Conservation (phyloP, 371 early-diverging fungal genomes). For the Rhizomucor pusillus region DNA sequence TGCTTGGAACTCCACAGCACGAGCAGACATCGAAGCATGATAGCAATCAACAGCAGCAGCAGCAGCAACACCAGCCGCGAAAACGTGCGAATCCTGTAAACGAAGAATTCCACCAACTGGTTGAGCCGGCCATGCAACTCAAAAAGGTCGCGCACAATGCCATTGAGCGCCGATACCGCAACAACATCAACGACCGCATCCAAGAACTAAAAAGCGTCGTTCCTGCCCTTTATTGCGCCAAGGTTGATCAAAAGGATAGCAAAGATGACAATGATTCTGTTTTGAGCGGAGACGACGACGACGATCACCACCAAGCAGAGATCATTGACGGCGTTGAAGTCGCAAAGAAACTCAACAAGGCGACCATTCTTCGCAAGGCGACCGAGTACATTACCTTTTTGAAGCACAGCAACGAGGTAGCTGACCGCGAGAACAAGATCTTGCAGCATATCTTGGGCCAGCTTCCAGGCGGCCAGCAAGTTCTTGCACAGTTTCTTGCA, state of each 20-base stretch:
- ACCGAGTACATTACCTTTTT: slow-evolving; percentile 86
- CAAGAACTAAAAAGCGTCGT: slow-evolving; percentile 80
- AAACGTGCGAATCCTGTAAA: not conserved
- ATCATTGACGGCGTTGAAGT: slow-evolving; percentile 66
- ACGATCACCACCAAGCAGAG: slow-evolving; percentile 57
- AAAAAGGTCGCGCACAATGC: slow-evolving; percentile 93
- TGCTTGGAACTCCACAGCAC: too few relatives aligned
- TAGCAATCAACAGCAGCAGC: slow-evolving; percentile 19
- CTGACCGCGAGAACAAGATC: slow-evolving; percentile 49
- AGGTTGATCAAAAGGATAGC: slow-evolving; percentile 50
- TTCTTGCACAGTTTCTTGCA: slow-evolving; percentile 27
- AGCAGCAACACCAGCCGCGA: slow-evolving; percentile 18
- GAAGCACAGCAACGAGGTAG: slow-evolving; percentile 49
- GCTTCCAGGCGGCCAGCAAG: slow-evolving; percentile 57
- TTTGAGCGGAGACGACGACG: slow-evolving; percentile 40
- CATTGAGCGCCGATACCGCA: slow-evolving; percentile 92
- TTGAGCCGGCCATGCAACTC: slow-evolving; percentile 36
- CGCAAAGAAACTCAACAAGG: slow-evolving; percentile 86
- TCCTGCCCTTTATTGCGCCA: slow-evolving; percentile 75
- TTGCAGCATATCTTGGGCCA: slow-evolving; percentile 50
- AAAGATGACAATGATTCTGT: slow-evolving; percentile 45
- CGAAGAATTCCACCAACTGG: not conserved
- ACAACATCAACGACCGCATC: slow-evolving; percentile 94
- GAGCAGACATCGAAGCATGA: too few relatives aligned
- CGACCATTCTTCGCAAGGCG: slow-evolving; percentile 83